Conservation (phyloP, 163 green algal genomes). For the Trebouxia gelatinosa region DNA sequence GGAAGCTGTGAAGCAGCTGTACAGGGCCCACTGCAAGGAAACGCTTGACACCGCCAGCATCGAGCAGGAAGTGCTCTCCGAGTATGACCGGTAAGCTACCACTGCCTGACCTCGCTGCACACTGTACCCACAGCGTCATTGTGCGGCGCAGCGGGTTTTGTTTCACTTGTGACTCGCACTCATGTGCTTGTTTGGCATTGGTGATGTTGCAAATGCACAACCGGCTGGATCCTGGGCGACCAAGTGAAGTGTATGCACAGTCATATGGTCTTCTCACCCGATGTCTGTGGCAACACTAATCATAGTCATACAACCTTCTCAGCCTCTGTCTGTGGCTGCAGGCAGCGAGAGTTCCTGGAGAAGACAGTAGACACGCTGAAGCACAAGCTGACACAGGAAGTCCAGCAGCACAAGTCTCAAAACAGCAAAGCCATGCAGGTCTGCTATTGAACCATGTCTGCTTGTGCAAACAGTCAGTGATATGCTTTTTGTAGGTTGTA, state of each 20-base stretch:
- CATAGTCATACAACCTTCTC: no score
- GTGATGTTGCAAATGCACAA: no score
- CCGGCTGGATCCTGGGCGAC: no score
- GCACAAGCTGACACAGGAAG: conserved; percentile 76
- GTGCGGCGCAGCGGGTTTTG: no score
- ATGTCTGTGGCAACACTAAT: neutral
- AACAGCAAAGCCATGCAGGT: conserved; percentile 68
- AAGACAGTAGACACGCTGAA: conserved; percentile 78
- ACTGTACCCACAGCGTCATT: no score
- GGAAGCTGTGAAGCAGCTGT: conserved; percentile 79
- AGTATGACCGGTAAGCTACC: conserved; percentile 49
- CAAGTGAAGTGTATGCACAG: no score
- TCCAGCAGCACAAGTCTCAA: conserved; percentile 64
- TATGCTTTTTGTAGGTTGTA: neutral
- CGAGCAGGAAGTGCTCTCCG: conserved; percentile 56
- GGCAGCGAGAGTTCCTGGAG: conserved; percentile 83
- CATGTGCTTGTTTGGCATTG: no score
- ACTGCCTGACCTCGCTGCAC: no score
- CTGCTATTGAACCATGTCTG: no score
- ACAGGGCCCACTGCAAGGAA: conserved; percentile 68
- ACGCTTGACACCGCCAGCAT: conserved; percentile 30
- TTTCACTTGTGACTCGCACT: no score
- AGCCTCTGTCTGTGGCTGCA: conserved; percentile 30
- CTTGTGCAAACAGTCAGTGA: neutral
- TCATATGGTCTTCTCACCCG: neutral